phyloP scores from a whole-genome alignment of 441 rosid species.

The Jatropha multifida region DNA sequence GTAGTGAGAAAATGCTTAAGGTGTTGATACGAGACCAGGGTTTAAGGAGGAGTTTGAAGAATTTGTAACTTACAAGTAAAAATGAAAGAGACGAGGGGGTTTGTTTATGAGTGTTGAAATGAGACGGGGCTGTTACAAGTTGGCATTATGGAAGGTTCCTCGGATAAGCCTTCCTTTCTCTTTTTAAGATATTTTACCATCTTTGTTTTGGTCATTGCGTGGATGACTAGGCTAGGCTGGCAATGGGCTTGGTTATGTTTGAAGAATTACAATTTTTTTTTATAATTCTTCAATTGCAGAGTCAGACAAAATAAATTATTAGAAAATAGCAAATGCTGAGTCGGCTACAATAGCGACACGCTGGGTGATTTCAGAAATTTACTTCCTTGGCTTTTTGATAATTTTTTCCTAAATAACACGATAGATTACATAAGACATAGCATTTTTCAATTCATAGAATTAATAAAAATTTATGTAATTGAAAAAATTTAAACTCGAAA shows the following conservation, averaged over 20 bases:
- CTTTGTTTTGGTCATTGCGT: neutral
- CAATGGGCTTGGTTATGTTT: neutral
- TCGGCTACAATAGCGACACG: no score
- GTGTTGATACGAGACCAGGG: neutral
- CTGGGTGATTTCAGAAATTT: no score
- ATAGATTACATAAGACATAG: no score
- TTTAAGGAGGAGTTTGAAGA: conserved; percentile 13
- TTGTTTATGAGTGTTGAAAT: neutral
- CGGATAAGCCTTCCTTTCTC: neutral
- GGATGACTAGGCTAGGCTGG: neutral
- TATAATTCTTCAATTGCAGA: neutral
- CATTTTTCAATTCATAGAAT: no score
- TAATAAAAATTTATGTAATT: no score
- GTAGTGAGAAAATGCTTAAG: neutral
- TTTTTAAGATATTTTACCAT: neutral
- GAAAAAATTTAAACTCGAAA: no score
- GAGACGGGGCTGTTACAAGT: neutral
- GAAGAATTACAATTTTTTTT: neutral
- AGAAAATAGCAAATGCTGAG: no score
- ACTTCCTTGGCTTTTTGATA: no score
- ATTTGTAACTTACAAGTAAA: neutral
- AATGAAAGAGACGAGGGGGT: neutral
- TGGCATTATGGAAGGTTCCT: conserved; percentile 24
- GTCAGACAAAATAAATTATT: neutral
- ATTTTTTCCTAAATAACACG: no score